Evolutionary conservation across 2,329 filamentous ascomycete genomes (phyloP), one percentile per base, ranked within the genome.

Genomic region (Neopestalotiopsis sp.): DNA sequence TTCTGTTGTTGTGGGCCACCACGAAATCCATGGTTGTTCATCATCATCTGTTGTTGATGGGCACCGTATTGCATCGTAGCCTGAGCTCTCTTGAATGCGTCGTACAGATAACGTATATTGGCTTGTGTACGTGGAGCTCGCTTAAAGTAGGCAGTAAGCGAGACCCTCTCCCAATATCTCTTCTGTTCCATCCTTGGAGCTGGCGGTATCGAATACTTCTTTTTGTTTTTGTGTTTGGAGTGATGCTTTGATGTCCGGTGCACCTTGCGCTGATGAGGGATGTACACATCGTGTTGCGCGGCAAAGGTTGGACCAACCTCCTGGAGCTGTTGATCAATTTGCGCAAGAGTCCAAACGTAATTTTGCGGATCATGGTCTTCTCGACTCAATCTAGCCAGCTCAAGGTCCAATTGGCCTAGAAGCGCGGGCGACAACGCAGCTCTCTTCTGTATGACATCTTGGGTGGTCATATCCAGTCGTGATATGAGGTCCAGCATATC

Each of bases 141-240:
- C 71, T 81, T 83, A 72, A 84, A 87, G 73, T 85, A 87, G 12
- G 80, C 82, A 1, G 79, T 85, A 57, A 87, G 75, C 10, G 81
- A 81, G 9, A 80, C 71, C 10, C 80, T 79, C 71, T 86, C 81
- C 14, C 74, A 74, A n/a, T 72, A 74, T 62, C 67, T 76, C 70
- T 75, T 80, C 71, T 77, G 80, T n/a, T 77, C 79, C 32, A 13
- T 20, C 34, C 20, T 40, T 4, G 30, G 24, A 14, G 30, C 17
- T 28, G 32, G 10, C 72, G 6, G 59, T 9, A 40, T 53, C 2
- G 62, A 68, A 61, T 42, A 49, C 7, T 61, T 59, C 45, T 61
- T 68, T 40, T 57, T 69, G 38, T 63, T 69, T 5, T 61, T 69
- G 38, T 63, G 68, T 6, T 61, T 57, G n/a, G 65, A 69, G 17